Evolutionary conservation across 495 filamentous ascomycete species (phyloP).

Genomic region (Aspergillus conjunctus): DNA sequence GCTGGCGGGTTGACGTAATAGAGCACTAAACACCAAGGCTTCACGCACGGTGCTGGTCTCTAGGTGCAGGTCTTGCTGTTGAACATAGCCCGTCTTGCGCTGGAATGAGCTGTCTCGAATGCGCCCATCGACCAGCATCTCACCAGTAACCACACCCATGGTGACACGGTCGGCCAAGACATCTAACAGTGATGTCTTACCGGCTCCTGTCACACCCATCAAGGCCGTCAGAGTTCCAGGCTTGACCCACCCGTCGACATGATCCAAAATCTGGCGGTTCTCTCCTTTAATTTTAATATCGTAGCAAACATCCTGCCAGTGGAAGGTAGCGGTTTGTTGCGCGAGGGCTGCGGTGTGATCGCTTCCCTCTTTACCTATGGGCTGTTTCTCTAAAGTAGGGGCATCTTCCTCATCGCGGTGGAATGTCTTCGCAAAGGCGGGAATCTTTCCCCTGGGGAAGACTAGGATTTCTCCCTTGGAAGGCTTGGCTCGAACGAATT

Average conservation of each 20-base stretch:
- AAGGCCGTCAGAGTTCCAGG: constrained; percentile 89
- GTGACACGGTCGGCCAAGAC: constrained; percentile 72
- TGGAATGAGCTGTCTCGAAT: constrained; percentile 79
- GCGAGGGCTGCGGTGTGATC: constrained; percentile 32
- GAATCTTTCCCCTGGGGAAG: constrained; percentile 76
- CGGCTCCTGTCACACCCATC: constrained; percentile 68
- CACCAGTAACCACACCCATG: constrained; percentile 82
- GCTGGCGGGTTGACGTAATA: constrained; percentile 77
- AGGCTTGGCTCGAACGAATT: constrained; percentile 73
- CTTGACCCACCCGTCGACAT: constrained; percentile 89
- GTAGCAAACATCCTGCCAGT: constrained; percentile 84
- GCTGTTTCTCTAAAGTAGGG: constrained; percentile 42
- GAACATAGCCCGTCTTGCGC: constrained; percentile 88
- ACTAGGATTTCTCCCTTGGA: constrained; percentile 89
- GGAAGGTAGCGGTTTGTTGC: constrained; percentile 74
- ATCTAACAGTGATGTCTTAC: constrained; percentile 60
- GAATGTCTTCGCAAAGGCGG: constrained; percentile 59
- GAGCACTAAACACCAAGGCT: constrained; percentile 78
- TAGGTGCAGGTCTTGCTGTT: constrained; percentile 91
- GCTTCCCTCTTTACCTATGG: constrained; percentile 6
- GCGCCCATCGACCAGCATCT: constrained; percentile 81
- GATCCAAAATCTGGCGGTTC: constrained; percentile 72
- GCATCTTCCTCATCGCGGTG: constrained; percentile 31
- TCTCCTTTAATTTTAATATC: constrained; percentile 86
- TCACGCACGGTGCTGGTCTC: constrained; percentile 81